A percentile compares a stretch with the other conserved stretches of the same genome.
These are phyloP conservation scores for Zymoseptoria passerinii DNA, from an alignment of 2,329 filamentous ascomycete genomes.

Conservation along the genomic window DNA sequence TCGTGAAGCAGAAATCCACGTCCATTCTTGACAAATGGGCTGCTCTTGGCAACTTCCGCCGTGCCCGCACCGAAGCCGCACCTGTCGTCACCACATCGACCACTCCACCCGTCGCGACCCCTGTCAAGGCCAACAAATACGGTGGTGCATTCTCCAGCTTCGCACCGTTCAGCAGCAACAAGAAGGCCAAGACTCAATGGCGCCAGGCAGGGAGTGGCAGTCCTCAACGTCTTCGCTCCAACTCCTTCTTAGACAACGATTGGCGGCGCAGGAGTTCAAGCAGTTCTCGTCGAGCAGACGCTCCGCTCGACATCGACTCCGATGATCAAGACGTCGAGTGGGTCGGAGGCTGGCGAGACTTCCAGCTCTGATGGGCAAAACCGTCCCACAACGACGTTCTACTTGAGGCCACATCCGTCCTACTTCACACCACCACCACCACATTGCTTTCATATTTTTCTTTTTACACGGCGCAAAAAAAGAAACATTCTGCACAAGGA, in stretches of 20 bases:
- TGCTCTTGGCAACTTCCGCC: conserved; percentile 73
- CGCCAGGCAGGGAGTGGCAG: conserved; percentile 23
- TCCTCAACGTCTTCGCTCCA: conserved; percentile 23
- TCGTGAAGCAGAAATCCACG: conserved; percentile 37
- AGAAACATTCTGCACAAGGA: background rate
- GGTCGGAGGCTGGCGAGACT: conserved; percentile 76
- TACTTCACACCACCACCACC: background rate
- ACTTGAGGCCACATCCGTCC: background rate
- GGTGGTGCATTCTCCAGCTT: conserved; percentile 26
- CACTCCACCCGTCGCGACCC: conserved; percentile 27
- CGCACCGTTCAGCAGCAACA: conserved; percentile 27
- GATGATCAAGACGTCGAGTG: conserved; percentile 73
- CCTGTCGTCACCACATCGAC: conserved; percentile 28
- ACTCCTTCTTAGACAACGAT: conserved; percentile 31
- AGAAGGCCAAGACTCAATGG: conserved; percentile 25
- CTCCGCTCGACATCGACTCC: conserved; percentile 8
- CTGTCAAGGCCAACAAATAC: conserved; percentile 23
- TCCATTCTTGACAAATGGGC: conserved; percentile 75
- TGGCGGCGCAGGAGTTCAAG: conserved; percentile 35
- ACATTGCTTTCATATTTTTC: background rate
- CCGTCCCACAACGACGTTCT: no score
- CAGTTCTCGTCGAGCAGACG: background rate
- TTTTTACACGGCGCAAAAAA: background rate
- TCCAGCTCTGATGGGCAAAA: conserved; percentile 1
- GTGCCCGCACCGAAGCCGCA: conserved; percentile 50